phyloP scores from a whole-genome alignment of 1,139 yeast species.

The Hemisphaericaspora xylofermentans region DNA sequence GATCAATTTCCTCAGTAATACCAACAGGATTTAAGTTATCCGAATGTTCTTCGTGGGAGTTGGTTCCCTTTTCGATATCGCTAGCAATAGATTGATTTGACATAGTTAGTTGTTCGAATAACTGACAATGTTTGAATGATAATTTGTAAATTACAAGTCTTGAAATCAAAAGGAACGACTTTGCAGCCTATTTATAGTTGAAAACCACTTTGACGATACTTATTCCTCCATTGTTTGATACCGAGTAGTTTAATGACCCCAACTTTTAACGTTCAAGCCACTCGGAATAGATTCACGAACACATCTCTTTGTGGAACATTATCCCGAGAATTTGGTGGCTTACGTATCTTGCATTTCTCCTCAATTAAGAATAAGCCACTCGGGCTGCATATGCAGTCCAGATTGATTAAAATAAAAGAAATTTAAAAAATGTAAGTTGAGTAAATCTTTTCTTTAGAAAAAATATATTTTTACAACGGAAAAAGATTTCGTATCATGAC shows the following conservation, averaged over 20 bases:
- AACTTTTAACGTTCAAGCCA: background rate
- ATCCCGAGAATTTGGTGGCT: background rate
- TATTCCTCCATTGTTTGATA: too few species aligned
- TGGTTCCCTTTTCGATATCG: conserved; percentile 11
- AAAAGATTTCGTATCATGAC: too few species aligned
- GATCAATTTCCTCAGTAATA: conserved; percentile 14
- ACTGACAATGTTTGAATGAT: background rate
- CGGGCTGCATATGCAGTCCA: background rate
- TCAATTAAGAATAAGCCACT: background rate
- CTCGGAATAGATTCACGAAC: background rate
- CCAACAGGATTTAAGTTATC: conserved; percentile 6
- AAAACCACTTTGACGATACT: background rate
- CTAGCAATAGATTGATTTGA: conserved; percentile 7
- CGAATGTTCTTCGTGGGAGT: conserved; percentile 6
- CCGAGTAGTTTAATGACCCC: background rate
- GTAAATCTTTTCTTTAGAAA: too few species aligned
- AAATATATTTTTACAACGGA: too few species aligned
- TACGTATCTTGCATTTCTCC: background rate
- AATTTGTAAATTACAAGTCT: background rate
- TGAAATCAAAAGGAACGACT: background rate
- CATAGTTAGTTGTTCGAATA: background rate
- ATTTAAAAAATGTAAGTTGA: too few species aligned
- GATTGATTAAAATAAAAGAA: too few species aligned
- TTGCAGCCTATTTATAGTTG: conserved; percentile 2
- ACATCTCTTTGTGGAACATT: background rate